Conservation (phyloP, 2,329 filamentous ascomycete genomes). For the Colletotrichum sp. region DNA sequence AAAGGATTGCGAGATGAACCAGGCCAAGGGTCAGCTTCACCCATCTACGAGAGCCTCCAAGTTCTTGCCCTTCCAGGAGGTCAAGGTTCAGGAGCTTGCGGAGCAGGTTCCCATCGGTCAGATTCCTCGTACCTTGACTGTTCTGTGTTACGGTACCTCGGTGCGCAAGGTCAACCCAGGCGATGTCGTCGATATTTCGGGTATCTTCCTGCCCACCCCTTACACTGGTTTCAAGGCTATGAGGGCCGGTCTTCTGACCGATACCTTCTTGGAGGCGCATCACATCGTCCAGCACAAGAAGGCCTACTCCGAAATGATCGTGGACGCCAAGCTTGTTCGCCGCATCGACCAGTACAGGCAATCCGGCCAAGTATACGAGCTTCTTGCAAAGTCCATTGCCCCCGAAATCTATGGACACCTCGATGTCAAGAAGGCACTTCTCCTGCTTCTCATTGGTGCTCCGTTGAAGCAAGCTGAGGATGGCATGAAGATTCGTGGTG, state of each 20-base stretch:
- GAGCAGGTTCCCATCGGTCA: conserved; percentile 98
- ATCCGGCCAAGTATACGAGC: conserved; percentile 93
- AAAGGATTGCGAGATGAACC: conserved; percentile 86
- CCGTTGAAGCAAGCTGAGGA: conserved; percentile 97
- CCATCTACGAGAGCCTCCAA: conserved; percentile 96
- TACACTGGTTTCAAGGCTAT: conserved; percentile 99
- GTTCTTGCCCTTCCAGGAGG: conserved; percentile 95
- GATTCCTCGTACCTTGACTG: conserved; percentile 88
- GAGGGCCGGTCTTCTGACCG: conserved; percentile 91
- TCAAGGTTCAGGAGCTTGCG: conserved; percentile 99
- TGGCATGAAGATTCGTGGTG: conserved; percentile 97
- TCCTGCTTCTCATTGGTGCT: conserved; percentile 94
- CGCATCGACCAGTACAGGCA: conserved; percentile 86
- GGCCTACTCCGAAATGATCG: conserved; percentile 89
- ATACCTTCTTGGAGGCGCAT: conserved; percentile 96
- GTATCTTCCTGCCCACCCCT: conserved; percentile 94
- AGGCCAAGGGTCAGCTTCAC: conserved; percentile 91
- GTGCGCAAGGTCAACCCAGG: conserved; percentile 90
- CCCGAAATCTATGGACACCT: conserved; percentile 96
- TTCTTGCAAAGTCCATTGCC: conserved; percentile 93
- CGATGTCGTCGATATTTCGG: conserved; percentile 91
- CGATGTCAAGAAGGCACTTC: conserved; percentile 96
- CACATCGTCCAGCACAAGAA: conserved; percentile 96
- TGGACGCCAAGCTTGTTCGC: conserved; percentile 79
- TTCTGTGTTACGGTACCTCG: conserved; percentile 87